Evolutionary conservation across 2,329 filamentous ascomycete species (phyloP).

Genomic region (Cladosporium cucumerinum): DNA sequence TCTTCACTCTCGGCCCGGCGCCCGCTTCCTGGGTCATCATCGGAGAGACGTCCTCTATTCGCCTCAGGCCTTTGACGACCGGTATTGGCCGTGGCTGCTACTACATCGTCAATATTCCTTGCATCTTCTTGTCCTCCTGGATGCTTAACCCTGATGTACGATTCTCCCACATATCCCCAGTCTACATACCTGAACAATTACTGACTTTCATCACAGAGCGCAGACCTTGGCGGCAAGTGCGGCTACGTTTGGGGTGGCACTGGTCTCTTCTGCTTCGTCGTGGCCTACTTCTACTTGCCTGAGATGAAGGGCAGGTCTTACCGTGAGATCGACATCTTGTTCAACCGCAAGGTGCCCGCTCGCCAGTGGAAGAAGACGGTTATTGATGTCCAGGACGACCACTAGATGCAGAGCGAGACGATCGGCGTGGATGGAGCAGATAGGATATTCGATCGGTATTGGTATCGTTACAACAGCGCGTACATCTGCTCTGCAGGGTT

Average conservation of each 20-base stretch:
- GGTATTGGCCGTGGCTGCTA: slow-evolving; percentile 62
- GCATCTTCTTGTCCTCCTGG: slow-evolving; percentile 60
- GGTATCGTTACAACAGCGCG: background rate
- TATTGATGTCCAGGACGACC: slow-evolving; percentile 59
- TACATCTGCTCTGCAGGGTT: background rate
- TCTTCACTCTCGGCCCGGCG: slow-evolving; percentile 61
- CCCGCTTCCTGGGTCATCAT: slow-evolving; percentile 66
- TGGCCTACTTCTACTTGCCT: slow-evolving; percentile 48
- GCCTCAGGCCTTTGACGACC: slow-evolving; percentile 63
- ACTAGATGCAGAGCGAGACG: slow-evolving; percentile 44
- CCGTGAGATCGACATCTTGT: slow-evolving; percentile 61
- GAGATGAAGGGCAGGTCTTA: slow-evolving; percentile 59
- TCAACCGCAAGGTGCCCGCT: slow-evolving; percentile 53
- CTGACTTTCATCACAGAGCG: slow-evolving; percentile 26
- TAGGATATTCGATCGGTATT: background rate
- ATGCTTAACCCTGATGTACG: slow-evolving; percentile 54
- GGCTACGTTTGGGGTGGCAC: slow-evolving; percentile 61
- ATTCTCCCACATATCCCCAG: background rate
- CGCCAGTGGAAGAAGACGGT: slow-evolving; percentile 55
- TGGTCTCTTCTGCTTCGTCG: slow-evolving; percentile 52
- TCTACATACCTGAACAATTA: background rate
- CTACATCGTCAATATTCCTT: slow-evolving; percentile 64
- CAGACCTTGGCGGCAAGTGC: slow-evolving; percentile 47
- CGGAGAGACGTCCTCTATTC: slow-evolving; percentile 63
- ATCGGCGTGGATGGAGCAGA: background rate